These are phyloP conservation scores for Umbellularia californica DNA, from an alignment of 164 flowering plant genomes.

Conservation along the genomic window DNA sequence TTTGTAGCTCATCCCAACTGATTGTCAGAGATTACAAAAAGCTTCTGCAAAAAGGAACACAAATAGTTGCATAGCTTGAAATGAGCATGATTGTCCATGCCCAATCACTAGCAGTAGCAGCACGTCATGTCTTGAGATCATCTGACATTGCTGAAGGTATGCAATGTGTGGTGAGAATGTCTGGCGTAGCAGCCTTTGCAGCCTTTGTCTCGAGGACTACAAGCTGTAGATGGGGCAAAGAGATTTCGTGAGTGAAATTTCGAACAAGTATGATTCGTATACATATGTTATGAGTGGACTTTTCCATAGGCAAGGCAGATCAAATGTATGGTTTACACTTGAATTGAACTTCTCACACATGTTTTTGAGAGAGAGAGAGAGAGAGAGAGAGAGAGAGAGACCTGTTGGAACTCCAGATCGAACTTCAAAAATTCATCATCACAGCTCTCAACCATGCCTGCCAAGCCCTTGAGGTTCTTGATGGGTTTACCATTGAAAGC, in stretches of 20 bases:
- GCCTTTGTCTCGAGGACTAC: conserved; percentile 71
- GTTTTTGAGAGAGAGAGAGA: neutral
- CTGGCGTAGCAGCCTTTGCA: conserved; percentile 81
- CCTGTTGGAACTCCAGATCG: conserved; percentile 85
- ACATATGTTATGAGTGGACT: no score
- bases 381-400: conserved; percentile 25
- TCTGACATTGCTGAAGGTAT: conserved; percentile 94
- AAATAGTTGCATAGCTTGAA: neutral
- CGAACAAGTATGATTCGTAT: no score
- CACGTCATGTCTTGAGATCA: conserved; percentile 62
- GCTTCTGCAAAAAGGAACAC: neutral
- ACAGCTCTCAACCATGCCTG: conserved; percentile 75
- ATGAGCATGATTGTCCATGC: neutral
- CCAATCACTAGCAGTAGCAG: neutral
- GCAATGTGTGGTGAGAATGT: conserved; percentile 80
- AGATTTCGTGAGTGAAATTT: neutral
- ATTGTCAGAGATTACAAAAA: neutral
- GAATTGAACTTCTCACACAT: no score
- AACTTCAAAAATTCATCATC: conserved; percentile 70
- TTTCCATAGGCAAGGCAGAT: no score
- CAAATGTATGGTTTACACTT: no score
- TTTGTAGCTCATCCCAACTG: neutral
- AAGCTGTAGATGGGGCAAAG: conserved; percentile 42
- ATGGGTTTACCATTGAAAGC: conserved; percentile 78
- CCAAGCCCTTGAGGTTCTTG: conserved; percentile 76